Evolutionary conservation across 345 rosid species (phyloP).

Genomic region (Lumnitzera littorea): DNA sequence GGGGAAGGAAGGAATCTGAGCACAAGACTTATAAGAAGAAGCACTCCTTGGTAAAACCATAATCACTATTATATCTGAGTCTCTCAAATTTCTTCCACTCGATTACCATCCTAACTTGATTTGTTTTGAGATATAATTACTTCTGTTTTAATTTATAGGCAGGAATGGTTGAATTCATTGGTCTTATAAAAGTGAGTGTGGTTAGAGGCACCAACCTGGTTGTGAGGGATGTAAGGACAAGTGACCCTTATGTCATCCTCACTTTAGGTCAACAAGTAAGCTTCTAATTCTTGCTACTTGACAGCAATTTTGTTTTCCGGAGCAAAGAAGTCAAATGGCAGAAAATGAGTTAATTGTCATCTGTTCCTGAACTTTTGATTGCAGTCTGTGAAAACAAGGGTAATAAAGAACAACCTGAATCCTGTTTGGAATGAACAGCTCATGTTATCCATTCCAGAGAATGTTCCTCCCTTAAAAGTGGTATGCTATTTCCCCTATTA

Average conservation of each 20-base stretch:
- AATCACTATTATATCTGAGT: too few species aligned
- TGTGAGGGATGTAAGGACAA: conserved; percentile 75
- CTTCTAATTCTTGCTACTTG: neutral
- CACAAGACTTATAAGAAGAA: conserved; percentile 57
- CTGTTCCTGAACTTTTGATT: conserved; percentile 9
- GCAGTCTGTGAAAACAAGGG: conserved; percentile 87
- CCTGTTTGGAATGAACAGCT: conserved; percentile 98
- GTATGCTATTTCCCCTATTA: conserved; percentile 27
- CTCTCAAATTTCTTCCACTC: too few species aligned
- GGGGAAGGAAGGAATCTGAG: conserved; percentile 77
- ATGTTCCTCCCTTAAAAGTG: conserved; percentile 83
- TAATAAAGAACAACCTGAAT: conserved; percentile 89
- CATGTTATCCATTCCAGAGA: conserved; percentile 91
- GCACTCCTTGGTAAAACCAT: conserved; percentile 47
- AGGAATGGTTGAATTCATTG: conserved; percentile 95
- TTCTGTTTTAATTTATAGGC: conserved; percentile 43
- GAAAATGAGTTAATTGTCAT: neutral
- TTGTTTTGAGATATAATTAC: too few species aligned
- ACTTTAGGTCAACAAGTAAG: conserved; percentile 86
- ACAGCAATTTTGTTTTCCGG: neutral
- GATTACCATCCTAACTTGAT: too few species aligned
- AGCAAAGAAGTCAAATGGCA: neutral
- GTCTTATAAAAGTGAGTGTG: conserved; percentile 89
- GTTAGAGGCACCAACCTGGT: conserved; percentile 94
- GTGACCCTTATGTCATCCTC: conserved; percentile 93